Evolutionary conservation across 805 yeast species (phyloP), one percentile per base, ranked within the genome.

Genomic region (Brettanomyces sp.): DNA sequence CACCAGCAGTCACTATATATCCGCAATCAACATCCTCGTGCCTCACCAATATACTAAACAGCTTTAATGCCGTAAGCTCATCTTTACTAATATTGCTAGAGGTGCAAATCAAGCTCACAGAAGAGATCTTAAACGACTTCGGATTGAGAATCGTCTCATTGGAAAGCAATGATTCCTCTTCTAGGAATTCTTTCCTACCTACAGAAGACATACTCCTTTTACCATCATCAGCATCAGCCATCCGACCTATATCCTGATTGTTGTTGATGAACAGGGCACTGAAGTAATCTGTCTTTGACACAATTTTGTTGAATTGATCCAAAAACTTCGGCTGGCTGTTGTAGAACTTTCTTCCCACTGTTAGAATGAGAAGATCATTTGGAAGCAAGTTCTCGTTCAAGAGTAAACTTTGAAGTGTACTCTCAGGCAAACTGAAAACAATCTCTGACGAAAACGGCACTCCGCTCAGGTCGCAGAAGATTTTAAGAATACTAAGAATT

Each of bases 391-490:
- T 30, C 1, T 58, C 40, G 36, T 56, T 57, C 14, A 50, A 48
- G 14, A 58, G 44, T 13, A 60, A 41, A 3, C 66, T 54, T 35
- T 50, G 49, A 5, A 58, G 28, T 21, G 45, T 48, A 18, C 53
- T 59, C 21, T 58, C 60, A 0, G 64, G 63, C 13, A 62, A 45
- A 23, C 61, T 54, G 42, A 53, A 63, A 28, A 58, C 46, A 12
- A 63, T 60, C 44, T 63, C 66, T 0, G 66, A 63, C 18, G 62
- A 45, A 48, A 63, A 63, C 4, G 57, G 57, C 8, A 62, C 53
- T 24, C 56, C 51, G 28, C 54, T 59, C 36, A 59, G 43, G 36
- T 61, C 65, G 41, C 63, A 58, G 45, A 63, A 62, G 3, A 63
- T 53, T 28, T 63, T 63, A 42, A 63, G 50, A 8, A 63, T 58